phyloP scores from a whole-genome alignment of 495 filamentous ascomycete species.

The Tuber brumale region DNA sequence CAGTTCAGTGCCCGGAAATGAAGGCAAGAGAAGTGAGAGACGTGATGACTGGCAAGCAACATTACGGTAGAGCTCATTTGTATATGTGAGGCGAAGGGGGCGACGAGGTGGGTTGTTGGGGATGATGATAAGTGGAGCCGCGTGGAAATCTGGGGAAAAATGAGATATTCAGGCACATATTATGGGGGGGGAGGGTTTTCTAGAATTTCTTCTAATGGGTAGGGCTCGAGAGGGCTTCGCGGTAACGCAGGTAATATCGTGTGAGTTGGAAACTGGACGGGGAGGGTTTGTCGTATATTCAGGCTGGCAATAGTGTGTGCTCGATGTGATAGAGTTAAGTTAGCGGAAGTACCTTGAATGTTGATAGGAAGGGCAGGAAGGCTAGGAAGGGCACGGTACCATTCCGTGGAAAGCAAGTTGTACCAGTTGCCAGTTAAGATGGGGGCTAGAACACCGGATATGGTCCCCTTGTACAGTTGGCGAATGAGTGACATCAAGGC shows the following conservation, averaged over 20 bases:
- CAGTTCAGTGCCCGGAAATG: background rate
- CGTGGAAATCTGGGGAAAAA: slow-evolving; percentile 38
- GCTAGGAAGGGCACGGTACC: background rate
- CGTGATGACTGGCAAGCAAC: slow-evolving; percentile 9
- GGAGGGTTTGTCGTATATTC: background rate
- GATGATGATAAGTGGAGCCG: slow-evolving; percentile 34
- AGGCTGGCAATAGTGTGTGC: background rate
- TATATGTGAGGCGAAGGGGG: slow-evolving; percentile 29
- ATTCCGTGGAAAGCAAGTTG: background rate
- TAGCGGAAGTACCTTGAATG: background rate
- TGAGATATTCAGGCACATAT: slow-evolving; percentile 33
- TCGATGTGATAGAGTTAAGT: background rate
- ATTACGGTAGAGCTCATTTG: slow-evolving; percentile 22
- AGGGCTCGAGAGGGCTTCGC: background rate
- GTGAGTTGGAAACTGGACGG: slow-evolving; percentile 1
- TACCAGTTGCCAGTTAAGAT: background rate
- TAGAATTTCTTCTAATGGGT: slow-evolving; percentile 3
- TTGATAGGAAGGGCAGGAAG: background rate
- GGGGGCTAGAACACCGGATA: background rate
- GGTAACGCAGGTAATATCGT: background rate
- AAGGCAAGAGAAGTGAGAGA: background rate
- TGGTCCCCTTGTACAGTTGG: background rate
- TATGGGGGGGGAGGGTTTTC: slow-evolving; percentile 8
- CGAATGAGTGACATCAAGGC: background rate
- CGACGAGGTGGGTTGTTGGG: slow-evolving; percentile 27